These are phyloP conservation scores for Thuja plicata DNA, from an alignment of 83 land plant species.

Conservation along the genomic window DNA sequence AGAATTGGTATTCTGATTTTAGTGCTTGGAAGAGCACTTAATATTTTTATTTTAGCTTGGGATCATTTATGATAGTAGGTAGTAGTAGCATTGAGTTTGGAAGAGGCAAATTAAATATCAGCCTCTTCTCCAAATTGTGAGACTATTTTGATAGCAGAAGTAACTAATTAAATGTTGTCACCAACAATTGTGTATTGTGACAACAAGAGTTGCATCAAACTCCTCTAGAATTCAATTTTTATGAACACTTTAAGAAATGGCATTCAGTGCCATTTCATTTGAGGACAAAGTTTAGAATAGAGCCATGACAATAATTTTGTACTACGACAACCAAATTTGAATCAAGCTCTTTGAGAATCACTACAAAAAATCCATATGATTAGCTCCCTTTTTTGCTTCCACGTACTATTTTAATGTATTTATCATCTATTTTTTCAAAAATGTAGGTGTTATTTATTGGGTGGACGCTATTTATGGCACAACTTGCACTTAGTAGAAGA, in stretches of 20 bases:
- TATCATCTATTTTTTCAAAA: too few relatives aligned
- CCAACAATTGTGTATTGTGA: background rate
- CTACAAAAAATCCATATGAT: too few relatives aligned
- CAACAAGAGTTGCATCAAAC: background rate
- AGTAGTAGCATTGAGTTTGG: background rate
- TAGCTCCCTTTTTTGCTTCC: too few relatives aligned
- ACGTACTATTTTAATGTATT: too few relatives aligned
- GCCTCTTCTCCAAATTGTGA: background rate
- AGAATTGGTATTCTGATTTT: too few relatives aligned
- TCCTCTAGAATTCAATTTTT: background rate
- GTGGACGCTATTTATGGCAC: too few relatives aligned
- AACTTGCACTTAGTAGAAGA: too few relatives aligned
- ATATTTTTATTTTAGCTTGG: too few relatives aligned
- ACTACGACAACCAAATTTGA: background rate
- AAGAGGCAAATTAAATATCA: background rate
- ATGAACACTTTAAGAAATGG: background rate
- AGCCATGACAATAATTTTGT: too few relatives aligned
- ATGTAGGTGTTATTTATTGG: too few relatives aligned
- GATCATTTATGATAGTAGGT: background rate
- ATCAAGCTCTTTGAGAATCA: background rate
- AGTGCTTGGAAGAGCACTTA: too few relatives aligned
- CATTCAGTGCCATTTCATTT: background rate
- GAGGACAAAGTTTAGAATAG: background rate
- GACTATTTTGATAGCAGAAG: background rate
- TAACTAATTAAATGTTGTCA: too few relatives aligned